Evolutionary conservation across 768 basidiomycete species (phyloP).

Genomic region (Dentipellis fragilis): DNA sequence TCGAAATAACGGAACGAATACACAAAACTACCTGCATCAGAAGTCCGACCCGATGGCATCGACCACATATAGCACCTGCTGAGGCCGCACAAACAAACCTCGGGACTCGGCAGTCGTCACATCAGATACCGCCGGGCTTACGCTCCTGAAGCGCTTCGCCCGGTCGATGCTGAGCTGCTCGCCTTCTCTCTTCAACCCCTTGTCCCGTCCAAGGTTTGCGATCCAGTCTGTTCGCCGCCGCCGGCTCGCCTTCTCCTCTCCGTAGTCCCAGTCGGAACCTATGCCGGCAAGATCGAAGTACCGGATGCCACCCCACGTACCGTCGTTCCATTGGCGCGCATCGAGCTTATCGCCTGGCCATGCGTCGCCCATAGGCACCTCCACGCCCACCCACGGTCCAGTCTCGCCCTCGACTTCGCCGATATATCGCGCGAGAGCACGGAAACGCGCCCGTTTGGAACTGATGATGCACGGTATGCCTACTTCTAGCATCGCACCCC

Average conservation of each 20-base stretch:
- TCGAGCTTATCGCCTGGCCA: conserved; percentile 41
- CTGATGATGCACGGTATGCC: conserved; percentile 89
- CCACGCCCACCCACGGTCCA: conserved; percentile 88
- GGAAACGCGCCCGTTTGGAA: conserved; percentile 73
- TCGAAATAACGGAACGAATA: no score
- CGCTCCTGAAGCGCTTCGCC: conserved; percentile 53
- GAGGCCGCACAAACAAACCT: conserved; percentile 76
- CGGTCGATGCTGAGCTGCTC: conserved; percentile 36
- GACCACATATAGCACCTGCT: conserved; percentile 81
- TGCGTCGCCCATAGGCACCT: conserved; percentile 63
- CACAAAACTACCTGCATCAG: not conserved
- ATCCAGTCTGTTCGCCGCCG: conserved; percentile 28
- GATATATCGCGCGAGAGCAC: conserved; percentile 81
- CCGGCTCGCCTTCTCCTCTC: conserved; percentile 32
- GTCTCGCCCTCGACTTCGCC: conserved; percentile 74
- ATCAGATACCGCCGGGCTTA: conserved; percentile 55
- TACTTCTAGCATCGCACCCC: conserved; percentile 69
- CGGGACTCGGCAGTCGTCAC: conserved; percentile 51
- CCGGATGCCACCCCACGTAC: conserved; percentile 68
- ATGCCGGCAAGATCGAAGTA: conserved; percentile 66
- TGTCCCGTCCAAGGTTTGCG: conserved; percentile 25
- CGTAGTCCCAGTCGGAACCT: conserved; percentile 59
- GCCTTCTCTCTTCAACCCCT: conserved; percentile 43
- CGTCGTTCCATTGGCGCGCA: conserved; percentile 81
- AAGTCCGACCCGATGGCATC: conserved; percentile 50